phyloP scores from a whole-genome alignment of 441 rosid species.

The Pelargonium australe region DNA sequence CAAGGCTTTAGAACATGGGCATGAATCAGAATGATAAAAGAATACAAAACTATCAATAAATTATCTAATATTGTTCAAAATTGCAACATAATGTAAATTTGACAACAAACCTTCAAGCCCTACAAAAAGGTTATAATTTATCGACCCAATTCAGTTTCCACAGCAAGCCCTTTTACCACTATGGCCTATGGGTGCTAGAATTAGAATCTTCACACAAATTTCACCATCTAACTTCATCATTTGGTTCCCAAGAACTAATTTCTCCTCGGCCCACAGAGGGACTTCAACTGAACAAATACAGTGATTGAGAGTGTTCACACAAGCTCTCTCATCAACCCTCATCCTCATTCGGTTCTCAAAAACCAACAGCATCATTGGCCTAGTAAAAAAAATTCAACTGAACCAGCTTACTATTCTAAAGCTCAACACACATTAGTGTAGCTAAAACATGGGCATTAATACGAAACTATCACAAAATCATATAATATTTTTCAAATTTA shows the following conservation, averaged over 20 bases:
- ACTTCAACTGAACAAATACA: neutral
- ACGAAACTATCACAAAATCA: too few species aligned
- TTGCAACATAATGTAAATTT: neutral
- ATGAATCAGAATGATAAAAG: neutral
- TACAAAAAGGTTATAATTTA: neutral
- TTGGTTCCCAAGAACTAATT: neutral
- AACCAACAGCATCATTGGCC: too few species aligned
- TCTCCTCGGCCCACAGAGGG: neutral
- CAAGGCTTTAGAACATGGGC: neutral
- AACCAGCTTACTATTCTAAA: neutral
- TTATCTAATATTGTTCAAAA: neutral
- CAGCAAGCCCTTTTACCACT: neutral
- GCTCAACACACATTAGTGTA: neutral
- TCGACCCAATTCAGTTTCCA: neutral
- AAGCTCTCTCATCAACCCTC: neutral
- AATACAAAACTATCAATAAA: neutral
- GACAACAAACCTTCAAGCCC: neutral
- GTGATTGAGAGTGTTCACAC: neutral
- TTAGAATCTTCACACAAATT: neutral
- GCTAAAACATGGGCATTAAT: too few species aligned
- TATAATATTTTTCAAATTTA: too few species aligned
- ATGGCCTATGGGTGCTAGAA: neutral
- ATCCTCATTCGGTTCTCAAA: neutral
- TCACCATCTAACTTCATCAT: neutral
- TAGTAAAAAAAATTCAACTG: neutral